Evolutionary conservation across 306 rosid species (phyloP), one percentile per base, ranked within the genome.

Genomic region (Inga leiocalycina): DNA sequence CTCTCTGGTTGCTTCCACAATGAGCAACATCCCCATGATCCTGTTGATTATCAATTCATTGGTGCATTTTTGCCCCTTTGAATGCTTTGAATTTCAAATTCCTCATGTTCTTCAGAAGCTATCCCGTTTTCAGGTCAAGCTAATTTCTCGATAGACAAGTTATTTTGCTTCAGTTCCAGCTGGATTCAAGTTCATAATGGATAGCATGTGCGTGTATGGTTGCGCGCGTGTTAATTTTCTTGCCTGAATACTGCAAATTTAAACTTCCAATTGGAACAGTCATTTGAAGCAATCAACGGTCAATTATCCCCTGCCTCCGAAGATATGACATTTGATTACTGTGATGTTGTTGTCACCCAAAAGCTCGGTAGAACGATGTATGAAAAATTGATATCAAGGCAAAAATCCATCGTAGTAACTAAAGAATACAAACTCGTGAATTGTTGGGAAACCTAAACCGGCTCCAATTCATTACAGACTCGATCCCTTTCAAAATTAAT

Each of bases 21-120:
- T 81, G 43, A 73, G 86, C 77, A 61, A 71, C 51, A 64, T 80
- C 83, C 75, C 76, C 22, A 11, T 54, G 75, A 71, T 74, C 45
- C 74, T 20, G 11, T 44, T 11, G 27, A 75, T 82, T 75, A 34
- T 67, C 71, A 81, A 32, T 46, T 41, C 66, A 34, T 74, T 51
- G 72, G 61, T 51, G 75, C 77, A 46, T 74, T 59, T 59, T 9
- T 10, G 0, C 34, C 67, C 16, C 69, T 64, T 65, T 32, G 32
- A 24, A 72, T 77, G 78, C 16, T 88, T 69, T 82, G 81, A 85
- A 76, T 85, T 79, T 66, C 76, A 82, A 13, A 62, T 68, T 77
- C 44, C 79, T 76, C 70, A 56, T 76, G 32, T 84, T 32, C 52
- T 74, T 79, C 20, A 71, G 35, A 30, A 51, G 64, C 57, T 51